Evolutionary conservation across 495 filamentous ascomycete species (phyloP).

Genomic region (Collariella sp.): DNA sequence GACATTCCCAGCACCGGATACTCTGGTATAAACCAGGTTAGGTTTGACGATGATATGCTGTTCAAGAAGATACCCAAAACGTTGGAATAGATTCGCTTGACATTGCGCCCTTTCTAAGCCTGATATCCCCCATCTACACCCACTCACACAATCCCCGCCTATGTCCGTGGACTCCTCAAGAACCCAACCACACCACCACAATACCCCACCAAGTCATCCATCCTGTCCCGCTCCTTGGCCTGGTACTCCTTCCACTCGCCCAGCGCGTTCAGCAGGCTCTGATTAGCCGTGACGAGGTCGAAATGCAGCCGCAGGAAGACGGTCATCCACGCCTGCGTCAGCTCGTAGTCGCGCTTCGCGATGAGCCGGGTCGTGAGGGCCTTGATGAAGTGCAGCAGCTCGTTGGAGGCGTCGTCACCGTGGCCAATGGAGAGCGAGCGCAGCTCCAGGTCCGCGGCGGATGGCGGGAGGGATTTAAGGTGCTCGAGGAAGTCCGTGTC

Average conservation of each 20-base stretch:
- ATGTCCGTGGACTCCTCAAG: constrained; percentile 56
- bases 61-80: background rate
- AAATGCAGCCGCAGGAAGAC: constrained; percentile 76
- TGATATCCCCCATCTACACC: background rate
- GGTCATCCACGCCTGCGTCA: constrained; percentile 93
- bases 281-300: constrained; percentile 38
- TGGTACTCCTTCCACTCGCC: constrained; percentile 58
- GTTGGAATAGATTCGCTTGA: background rate
- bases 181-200: constrained; percentile 85
- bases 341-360: constrained; percentile 71
- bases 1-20: background rate
- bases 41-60: background rate
- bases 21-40: background rate
- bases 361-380: constrained; percentile 63
- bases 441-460: constrained; percentile 79
- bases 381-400: constrained; percentile 55
- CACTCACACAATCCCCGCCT: background rate
- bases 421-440: constrained; percentile 57
- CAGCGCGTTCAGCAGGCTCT: constrained; percentile 41
- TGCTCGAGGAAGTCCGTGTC: constrained; percentile 60
- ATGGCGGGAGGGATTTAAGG: constrained; percentile 68
- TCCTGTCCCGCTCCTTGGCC: constrained; percentile 55
- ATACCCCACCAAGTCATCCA: constrained; percentile 73
- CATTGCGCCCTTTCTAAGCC: background rate
- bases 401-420: constrained; percentile 33